A percentile compares a stretch with the other conserved stretches of the same genome.
These are phyloP conservation scores for Globisporangium paddicum DNA, from an alignment of 352 stramenopile genomes.

Conservation along the genomic window DNA sequence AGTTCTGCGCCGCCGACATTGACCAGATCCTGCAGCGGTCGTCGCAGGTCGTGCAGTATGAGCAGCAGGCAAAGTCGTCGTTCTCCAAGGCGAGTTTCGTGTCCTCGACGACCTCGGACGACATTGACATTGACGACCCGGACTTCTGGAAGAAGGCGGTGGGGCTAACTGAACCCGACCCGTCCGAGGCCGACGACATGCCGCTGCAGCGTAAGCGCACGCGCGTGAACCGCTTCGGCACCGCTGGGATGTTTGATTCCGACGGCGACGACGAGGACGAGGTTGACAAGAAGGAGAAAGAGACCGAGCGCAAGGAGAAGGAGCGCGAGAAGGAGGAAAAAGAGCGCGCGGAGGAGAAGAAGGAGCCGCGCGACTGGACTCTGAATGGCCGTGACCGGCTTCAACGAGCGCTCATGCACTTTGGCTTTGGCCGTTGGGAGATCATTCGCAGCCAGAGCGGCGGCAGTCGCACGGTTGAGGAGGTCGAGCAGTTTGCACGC, in stretches of 20 bases:
- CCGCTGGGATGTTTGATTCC: constrained; percentile 43
- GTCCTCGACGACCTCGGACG: constrained; percentile 81
- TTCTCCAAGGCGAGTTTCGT: constrained; percentile 94
- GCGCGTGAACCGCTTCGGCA: constrained; percentile 78
- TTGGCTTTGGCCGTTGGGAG: constrained; percentile 82
- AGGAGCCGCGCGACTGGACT: constrained; percentile 76
- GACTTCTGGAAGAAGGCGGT: constrained; percentile 99
- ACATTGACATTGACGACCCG: constrained; percentile 98
- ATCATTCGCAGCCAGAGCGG: constrained; percentile 86
- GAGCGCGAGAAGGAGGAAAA: constrained; percentile 41
- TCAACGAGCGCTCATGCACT: constrained; percentile 86
- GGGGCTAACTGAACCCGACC: constrained; percentile 72
- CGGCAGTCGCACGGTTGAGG: constrained; percentile 76
- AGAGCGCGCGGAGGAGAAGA: constrained; percentile 59
- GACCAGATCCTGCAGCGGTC: constrained; percentile 95
- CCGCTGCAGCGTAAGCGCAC: constrained; percentile 83
- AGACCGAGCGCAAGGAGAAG: constrained; percentile 31
- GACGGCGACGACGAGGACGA: constrained; percentile 72
- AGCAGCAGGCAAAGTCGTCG: constrained; percentile 75
- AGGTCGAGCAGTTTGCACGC: constrained; percentile 80
- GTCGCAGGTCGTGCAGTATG: constrained; percentile 83
- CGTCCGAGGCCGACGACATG: constrained; percentile 51
- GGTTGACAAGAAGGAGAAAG: constrained; percentile 26
- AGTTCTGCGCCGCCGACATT: constrained; percentile 97
- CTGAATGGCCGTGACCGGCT: constrained; percentile 80